These are phyloP conservation scores for Phoma sp. DNA, from an alignment of 2,329 filamentous ascomycete genomes.

Conservation along the genomic window DNA sequence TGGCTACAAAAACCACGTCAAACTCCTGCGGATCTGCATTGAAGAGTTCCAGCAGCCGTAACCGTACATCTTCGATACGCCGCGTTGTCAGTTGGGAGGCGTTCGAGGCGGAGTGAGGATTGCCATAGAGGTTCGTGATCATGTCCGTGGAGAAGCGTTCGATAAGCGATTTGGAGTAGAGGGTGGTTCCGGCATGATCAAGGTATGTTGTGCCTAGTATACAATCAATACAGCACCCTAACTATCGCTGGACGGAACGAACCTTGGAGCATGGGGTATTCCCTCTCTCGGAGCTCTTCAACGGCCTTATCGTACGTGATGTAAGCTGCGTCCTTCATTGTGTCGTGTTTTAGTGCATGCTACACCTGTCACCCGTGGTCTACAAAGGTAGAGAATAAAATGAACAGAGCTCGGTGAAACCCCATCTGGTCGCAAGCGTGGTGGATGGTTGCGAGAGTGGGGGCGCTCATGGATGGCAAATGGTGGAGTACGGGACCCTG, in stretches of 20 bases:
- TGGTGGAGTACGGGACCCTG: conserved; percentile 26
- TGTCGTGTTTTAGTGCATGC: conserved; percentile 3
- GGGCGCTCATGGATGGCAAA: conserved; percentile 39
- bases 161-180: conserved; percentile 80
- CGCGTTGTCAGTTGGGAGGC: conserved; percentile 79
- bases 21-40: conserved; percentile 81
- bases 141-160: conserved; percentile 81
- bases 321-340: conserved; percentile 37
- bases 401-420: conserved; percentile 13
- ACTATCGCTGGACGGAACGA: conserved; percentile 14
- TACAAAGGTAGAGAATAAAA: conserved; percentile 17
- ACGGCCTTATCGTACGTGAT: conserved; percentile 64
- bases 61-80: conserved; percentile 76
- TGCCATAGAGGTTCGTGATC: conserved; percentile 80
- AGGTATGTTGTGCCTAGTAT: conserved; percentile 76
- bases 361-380: conserved; percentile 32
- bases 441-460: conserved; percentile 42
- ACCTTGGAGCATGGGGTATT: conserved; percentile 77
- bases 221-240: conserved; percentile 11
- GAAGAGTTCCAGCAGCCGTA: conserved; percentile 76
- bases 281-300: conserved; percentile 63
- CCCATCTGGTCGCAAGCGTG: conserved; percentile 36
- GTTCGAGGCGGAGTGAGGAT: conserved; percentile 85
- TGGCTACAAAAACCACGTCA: conserved; percentile 89
- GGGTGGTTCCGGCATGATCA: conserved; percentile 93